phyloP scores from a whole-genome alignment of 164 flowering plant genomes.

The Tinospora cordifolia region DNA sequence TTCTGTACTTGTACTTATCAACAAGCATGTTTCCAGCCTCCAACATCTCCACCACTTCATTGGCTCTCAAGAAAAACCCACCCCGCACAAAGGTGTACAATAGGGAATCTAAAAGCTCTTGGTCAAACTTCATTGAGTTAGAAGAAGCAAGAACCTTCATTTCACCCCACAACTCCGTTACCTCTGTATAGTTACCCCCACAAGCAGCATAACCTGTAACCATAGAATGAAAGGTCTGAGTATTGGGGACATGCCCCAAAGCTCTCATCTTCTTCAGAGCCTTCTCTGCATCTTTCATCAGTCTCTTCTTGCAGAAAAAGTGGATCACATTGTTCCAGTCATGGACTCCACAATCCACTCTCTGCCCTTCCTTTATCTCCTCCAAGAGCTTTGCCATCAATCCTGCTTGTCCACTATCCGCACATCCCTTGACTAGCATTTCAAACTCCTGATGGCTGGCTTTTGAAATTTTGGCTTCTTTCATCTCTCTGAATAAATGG shows the following conservation, averaged over 20 bases:
- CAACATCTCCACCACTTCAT: constrained; percentile 85
- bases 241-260: constrained; percentile 78
- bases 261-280: constrained; percentile 88
- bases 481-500: constrained; percentile 83
- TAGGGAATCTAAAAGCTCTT: constrained; percentile 81
- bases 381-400: constrained; percentile 70
- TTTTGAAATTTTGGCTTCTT: constrained; percentile 61
- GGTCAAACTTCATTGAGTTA: constrained; percentile 70
- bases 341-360: constrained; percentile 65
- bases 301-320: constrained; percentile 79
- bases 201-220: constrained; percentile 90
- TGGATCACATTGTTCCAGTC: constrained; percentile 95
- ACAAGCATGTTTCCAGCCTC: constrained; percentile 72
- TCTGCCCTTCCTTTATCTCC: constrained; percentile 79
- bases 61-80: constrained; percentile 80
- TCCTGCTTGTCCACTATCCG: constrained; percentile 43
- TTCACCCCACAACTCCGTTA: constrained; percentile 91
- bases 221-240: constrained; percentile 90
- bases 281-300: constrained; percentile 95
- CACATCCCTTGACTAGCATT: constrained; percentile 44
- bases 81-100: constrained; percentile 91
- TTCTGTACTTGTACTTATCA: constrained; percentile 82
- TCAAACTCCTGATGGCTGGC: constrained; percentile 49
- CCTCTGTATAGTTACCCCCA: constrained; percentile 81
- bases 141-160: constrained; percentile 70